phyloP scores from a whole-genome alignment of 2,329 filamentous ascomycete genomes.

The Colletotrichum ledebouriae region DNA sequence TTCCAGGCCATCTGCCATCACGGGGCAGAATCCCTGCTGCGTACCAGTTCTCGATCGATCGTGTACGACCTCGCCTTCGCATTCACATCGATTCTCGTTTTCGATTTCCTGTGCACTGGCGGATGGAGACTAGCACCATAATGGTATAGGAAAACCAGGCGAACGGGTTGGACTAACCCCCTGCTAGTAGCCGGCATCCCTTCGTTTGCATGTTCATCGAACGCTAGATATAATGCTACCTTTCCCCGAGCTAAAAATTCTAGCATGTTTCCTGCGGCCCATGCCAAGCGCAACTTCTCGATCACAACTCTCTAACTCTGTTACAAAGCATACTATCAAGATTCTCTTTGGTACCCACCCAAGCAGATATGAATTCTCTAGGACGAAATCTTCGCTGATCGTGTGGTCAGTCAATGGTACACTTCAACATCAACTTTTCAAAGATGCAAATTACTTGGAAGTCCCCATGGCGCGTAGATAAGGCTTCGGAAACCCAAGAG shows the following conservation, averaged over 20 bases:
- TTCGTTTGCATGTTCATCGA: not conserved
- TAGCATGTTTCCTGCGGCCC: slow-evolving; percentile 1
- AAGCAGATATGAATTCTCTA: slow-evolving; percentile 44
- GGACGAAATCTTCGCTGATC: slow-evolving; percentile 40
- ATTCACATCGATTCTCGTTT: slow-evolving; percentile 18
- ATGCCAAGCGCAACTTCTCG: slow-evolving; percentile 8
- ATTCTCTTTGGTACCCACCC: slow-evolving; percentile 50
- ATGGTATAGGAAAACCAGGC: too few relatives aligned
- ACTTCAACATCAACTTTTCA: too few relatives aligned
- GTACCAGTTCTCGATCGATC: not conserved
- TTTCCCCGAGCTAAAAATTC: not conserved
- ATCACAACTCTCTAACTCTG: not conserved
- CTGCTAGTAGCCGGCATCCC: not conserved
- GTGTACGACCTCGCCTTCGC: too few relatives aligned
- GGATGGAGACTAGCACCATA: slow-evolving; percentile 5
- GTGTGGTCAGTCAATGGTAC: not conserved
- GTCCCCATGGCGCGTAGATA: slow-evolving; percentile 47
- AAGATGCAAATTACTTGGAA: slow-evolving; percentile 45
- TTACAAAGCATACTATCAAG: not conserved
- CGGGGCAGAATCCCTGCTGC: slow-evolving; percentile 1
- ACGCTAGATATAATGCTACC: slow-evolving; percentile 23
- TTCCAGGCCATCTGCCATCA: slow-evolving; percentile 17
- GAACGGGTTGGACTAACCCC: not conserved
- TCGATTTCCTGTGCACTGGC: slow-evolving; percentile 22
- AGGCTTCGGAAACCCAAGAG: slow-evolving; percentile 48